Conservation (phyloP, 2,329 filamentous ascomycete species). For the Scolecobasidium constrictum region DNA sequence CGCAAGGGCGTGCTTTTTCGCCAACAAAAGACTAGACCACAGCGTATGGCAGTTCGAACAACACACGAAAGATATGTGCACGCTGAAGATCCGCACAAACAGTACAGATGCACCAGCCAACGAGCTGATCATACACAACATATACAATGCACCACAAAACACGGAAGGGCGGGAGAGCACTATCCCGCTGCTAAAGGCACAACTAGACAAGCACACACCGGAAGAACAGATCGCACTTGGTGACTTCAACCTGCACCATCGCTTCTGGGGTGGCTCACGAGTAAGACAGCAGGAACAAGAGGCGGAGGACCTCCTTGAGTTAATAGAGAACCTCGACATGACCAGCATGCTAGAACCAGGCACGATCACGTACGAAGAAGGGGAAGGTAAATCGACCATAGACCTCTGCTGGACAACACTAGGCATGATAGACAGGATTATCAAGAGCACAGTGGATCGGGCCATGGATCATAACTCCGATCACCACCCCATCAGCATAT, state of each 20-base stretch:
- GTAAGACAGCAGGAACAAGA: constrained; percentile 10
- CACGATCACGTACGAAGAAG: constrained; percentile 12
- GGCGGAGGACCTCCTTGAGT: constrained; percentile 11
- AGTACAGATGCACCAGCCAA: background rate
- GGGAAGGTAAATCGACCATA: constrained; percentile 9
- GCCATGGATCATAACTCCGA: constrained; percentile 16
- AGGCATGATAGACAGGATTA: constrained; percentile 12
- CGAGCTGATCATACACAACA: constrained; percentile 1
- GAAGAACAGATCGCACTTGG: background rate
- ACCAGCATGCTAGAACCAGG: constrained; percentile 9
- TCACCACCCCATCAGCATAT: constrained; percentile 15
- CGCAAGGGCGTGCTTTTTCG: too few relatives aligned
- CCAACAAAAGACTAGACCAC: too few relatives aligned
- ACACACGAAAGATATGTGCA: constrained; percentile 1
- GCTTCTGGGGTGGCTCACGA: constrained; percentile 11
- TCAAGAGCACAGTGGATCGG: constrained; percentile 11
- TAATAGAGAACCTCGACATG: constrained; percentile 12
- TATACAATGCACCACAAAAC: background rate
- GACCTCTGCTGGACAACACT: constrained; percentile 11
- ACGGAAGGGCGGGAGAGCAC: too few relatives aligned
- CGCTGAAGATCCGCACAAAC: background rate
- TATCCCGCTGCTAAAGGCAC: too few relatives aligned
- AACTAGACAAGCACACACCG: background rate
- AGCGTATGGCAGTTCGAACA: too few relatives aligned
- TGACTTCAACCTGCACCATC: constrained; percentile 4